Percentiles rank a stretch among this genome's conserved stretches.
phyloP scores from a whole-genome alignment of 352 stramenopile genomes.

The Pelagophyceae sp. region DNA sequence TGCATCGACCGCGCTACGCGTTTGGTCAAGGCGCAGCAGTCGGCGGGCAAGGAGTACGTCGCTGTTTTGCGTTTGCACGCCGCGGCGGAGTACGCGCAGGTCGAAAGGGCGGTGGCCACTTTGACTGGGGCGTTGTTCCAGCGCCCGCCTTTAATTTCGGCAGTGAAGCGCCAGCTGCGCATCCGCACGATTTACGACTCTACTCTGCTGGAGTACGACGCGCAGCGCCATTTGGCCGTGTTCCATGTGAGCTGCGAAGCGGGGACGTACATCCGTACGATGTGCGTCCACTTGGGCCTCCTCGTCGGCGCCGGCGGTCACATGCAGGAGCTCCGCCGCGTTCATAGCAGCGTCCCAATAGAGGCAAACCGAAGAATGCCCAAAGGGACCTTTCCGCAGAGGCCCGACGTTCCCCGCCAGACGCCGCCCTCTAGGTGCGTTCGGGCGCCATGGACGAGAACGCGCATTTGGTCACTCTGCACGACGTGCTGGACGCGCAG shows the following conservation, averaged over 20 bases:
- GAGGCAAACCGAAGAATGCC: no score
- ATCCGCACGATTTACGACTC: constrained; percentile 99
- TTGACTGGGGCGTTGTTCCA: constrained; percentile 99
- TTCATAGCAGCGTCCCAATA: no score
- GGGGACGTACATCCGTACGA: constrained; percentile 98
- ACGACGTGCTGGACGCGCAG: constrained; percentile 98
- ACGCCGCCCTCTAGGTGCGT: no score
- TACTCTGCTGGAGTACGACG: constrained; percentile 98
- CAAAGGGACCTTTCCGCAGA: no score
- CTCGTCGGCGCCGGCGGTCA: constrained; percentile 93
- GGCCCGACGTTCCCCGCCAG: no score
- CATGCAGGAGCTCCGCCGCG: constrained; percentile 98
- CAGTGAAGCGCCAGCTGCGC: constrained; percentile 97
- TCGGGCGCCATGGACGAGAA: constrained; percentile 52
- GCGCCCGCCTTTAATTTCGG: constrained; percentile 95
- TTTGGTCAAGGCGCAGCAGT: constrained; percentile 84
- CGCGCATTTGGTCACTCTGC: constrained; percentile 98
- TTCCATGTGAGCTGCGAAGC: constrained; percentile 94
- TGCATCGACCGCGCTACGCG: constrained; percentile 97
- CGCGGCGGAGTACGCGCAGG: constrained; percentile 74
- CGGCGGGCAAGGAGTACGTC: constrained; percentile 98
- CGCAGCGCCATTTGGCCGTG: constrained; percentile 90
- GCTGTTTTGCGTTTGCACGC: constrained; percentile 93
- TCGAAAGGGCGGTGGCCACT: constrained; percentile 88
- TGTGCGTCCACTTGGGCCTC: constrained; percentile 98